These are phyloP conservation scores for Aspergillus texensis DNA, from an alignment of 2,329 filamentous ascomycete genomes.

Conservation along the genomic window DNA sequence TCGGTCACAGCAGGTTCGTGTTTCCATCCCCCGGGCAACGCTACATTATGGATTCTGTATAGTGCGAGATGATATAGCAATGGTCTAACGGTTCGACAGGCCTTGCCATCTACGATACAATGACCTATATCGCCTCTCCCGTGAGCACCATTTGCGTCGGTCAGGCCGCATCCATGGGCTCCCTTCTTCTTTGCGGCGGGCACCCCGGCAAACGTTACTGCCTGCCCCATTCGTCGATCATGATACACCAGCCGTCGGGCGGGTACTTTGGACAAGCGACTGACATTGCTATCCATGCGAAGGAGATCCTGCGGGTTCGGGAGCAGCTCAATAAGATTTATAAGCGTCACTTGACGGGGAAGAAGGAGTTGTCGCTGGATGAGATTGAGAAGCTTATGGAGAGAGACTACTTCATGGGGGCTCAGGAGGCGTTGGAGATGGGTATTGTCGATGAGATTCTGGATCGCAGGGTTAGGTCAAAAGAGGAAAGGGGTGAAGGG, in stretches of 20 bases:
- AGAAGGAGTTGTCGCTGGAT: slow-evolving; percentile 70
- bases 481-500: slow-evolving; percentile 26
- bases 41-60: not conserved
- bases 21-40: not conserved
- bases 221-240: slow-evolving; percentile 89
- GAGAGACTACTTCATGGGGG: slow-evolving; percentile 90
- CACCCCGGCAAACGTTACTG: slow-evolving; percentile 82
- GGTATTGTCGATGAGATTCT: slow-evolving; percentile 93
- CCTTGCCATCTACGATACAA: slow-evolving; percentile 95
- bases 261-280: slow-evolving; percentile 67
- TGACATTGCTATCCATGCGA: slow-evolving; percentile 96
- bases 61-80: not conserved
- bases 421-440: slow-evolving; percentile 82
- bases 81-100: slow-evolving; percentile 23
- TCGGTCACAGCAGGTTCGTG: slow-evolving; percentile 75
- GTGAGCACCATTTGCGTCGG: slow-evolving; percentile 95
- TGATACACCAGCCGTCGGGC: slow-evolving; percentile 95
- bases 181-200: slow-evolving; percentile 82
- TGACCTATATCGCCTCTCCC: slow-evolving; percentile 92
- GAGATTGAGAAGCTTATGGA: slow-evolving; percentile 97
- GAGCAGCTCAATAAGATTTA: slow-evolving; percentile 90
- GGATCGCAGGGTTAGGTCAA: slow-evolving; percentile 43
- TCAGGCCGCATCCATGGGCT: slow-evolving; percentile 93
- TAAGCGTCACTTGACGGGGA: slow-evolving; percentile 73
- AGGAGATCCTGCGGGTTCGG: slow-evolving; percentile 87